Base-by-base conservation (phyloP, 768 basidiomycete species). In the Paxillus involutus region DNA sequence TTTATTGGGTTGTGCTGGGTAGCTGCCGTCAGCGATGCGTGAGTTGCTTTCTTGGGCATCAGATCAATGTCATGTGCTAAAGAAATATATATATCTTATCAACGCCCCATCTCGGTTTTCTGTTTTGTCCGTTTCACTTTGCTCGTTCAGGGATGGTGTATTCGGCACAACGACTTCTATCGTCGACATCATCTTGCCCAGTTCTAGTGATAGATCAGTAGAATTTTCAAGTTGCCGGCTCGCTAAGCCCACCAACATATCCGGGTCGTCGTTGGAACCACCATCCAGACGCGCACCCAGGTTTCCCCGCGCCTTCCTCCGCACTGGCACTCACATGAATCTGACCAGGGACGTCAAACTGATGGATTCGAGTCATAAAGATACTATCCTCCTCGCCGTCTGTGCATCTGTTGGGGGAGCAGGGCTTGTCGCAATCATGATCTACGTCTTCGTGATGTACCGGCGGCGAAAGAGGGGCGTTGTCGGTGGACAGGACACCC, bases 1-100 rank as follows among this genome's bases (percentile, higher is more conserved):
- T 5, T 39, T 46, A 4, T 14, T 24, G n/a, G 17, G 3, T 13
- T 9, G 21, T 48, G 6, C 8, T 26, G 14, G 21, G 42, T 57
- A 80, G 79, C 68, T 40, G 63, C 73, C 16, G 64, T 77, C 55
- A 68, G 67, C 52, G 76, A 80, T 61, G 61, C 67, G 80, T 80
- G 56, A 73, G 81, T 72, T 13, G 16, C 33, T 9, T 32, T n/a
- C 8, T 52, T 24, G n/a, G n/a, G 12, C 46, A 11, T 24, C 47
- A 7, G 21, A 3, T 6, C 33, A 14, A 12, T 49, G 13, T 24
- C 47, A 7, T 26, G 3, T 6, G 35, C 10, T 19, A 12, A 6
- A 41, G 16, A 24, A 12, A 11, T 11, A 3, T 21, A 17, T 9
- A 37, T 35, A 21, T 19, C 44, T 55, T 43, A 44, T 47, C 44